Evolutionary conservation across 805 yeast genomes (phyloP), one percentile per base, ranked within the genome.

Genomic region (Suhomyces prunicola): DNA sequence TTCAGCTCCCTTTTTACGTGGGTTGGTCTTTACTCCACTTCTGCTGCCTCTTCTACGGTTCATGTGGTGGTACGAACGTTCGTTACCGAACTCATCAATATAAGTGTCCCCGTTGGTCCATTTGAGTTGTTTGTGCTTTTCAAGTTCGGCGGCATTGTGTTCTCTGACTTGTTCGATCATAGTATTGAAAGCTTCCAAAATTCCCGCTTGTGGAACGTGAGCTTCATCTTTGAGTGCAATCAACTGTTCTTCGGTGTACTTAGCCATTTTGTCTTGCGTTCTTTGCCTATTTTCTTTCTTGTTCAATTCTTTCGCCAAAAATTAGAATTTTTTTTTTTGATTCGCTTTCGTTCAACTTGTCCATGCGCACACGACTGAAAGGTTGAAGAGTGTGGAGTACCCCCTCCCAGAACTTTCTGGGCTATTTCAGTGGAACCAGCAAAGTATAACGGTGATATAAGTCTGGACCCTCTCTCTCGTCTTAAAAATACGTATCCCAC

Each of bases 161-260:
- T 80, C 87, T 59, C 80, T 80, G 57, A 87, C 90, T 54, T 81
- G 81, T 59, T 84, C 90, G 57, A 87, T 80, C 71, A 87, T 76
- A 56, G 81, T 77, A 61, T 80, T 79, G 74, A 88, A 88, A 49
- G 84, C 84, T 35, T 75, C 80, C 62, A 86, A 78, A 59, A 86
- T 88, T 42, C 82, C 81, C 39, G 85, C 84, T 55, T 79, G 82
- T 42, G 91, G 85, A 50, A 80, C 74, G 57, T 79, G 72, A 15
- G 86, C 89, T 50, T 75, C 75, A 45, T 80, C 80, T 62, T 84
- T 82, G 64, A 77, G 75, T 52, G 76, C 80, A 41, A 83, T 69
- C 67, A 88, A 80, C 73, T 86, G 85, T 69, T 86, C 89, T 67
- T 84, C 86, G 44, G 90, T 84, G 74, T 87, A 88, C 69, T 79